A percentile compares a stretch with the other conserved stretches of the same genome.
phyloP scores from a whole-genome alignment of 345 rosid genomes.

The Microthlaspi erraticum region DNA sequence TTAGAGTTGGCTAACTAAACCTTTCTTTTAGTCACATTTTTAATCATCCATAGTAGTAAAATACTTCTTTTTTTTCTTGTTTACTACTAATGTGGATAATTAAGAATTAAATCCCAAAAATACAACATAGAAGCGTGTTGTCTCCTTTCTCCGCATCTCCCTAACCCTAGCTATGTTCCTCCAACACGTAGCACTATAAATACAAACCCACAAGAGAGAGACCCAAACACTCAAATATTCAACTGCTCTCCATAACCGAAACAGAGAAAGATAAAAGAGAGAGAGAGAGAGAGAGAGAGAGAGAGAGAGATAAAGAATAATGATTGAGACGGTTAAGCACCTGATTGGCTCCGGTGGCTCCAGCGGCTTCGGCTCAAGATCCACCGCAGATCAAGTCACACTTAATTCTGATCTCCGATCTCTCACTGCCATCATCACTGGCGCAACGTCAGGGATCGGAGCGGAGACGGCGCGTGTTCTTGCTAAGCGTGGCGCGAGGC shows the following conservation, averaged over 20 bases:
- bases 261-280: neutral
- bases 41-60: no score
- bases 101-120: neutral
- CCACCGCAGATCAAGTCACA: slow-evolving; percentile 86
- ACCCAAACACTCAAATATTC: slow-evolving; percentile 16
- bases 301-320: slow-evolving; percentile 47
- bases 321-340: slow-evolving; percentile 82
- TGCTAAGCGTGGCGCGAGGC: slow-evolving; percentile 77
- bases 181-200: slow-evolving; percentile 43
- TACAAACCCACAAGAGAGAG: neutral
- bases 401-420: slow-evolving; percentile 33
- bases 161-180: slow-evolving; percentile 17
- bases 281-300: neutral
- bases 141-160: slow-evolving; percentile 32
- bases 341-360: slow-evolving; percentile 79
- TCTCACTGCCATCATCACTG: slow-evolving; percentile 44
- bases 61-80: no score
- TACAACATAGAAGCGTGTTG: slow-evolving; percentile 13
- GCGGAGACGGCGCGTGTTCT: slow-evolving; percentile 91
- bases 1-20: slow-evolving; percentile 49
- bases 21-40: slow-evolving; percentile 6
- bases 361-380: slow-evolving; percentile 83
- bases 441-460: slow-evolving; percentile 99
- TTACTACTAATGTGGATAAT: no score
- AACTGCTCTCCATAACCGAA: slow-evolving; percentile 34